Percentiles rank a stretch among this genome's conserved stretches.
Evolutionary conservation across 352 stramenopile species (phyloP).

Genomic region (Globisporangium perplexum): DNA sequence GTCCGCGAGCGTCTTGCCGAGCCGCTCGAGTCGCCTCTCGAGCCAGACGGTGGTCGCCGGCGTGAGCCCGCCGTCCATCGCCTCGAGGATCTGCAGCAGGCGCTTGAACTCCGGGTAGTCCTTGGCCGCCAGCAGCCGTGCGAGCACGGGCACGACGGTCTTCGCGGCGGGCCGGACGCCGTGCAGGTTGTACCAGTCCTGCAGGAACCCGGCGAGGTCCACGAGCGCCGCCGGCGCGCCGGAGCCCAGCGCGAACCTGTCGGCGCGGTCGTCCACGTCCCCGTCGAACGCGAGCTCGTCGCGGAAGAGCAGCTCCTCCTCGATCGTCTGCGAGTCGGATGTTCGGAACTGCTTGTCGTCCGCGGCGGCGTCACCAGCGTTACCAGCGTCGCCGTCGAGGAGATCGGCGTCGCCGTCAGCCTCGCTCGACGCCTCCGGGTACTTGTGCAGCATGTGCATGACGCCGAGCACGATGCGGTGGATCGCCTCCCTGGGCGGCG

Average conservation of each 20-base stretch:
- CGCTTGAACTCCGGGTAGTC: slow-evolving; percentile 60
- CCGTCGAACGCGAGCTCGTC: slow-evolving; percentile 33
- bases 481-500: slow-evolving; percentile 59
- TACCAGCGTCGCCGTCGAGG: background rate
- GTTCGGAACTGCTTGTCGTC: slow-evolving; percentile 20
- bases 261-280: slow-evolving; percentile 22
- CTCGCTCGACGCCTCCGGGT: slow-evolving; percentile 7
- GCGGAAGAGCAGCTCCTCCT: slow-evolving; percentile 33
- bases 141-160: slow-evolving; percentile 69
- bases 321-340: slow-evolving; percentile 40
- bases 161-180: slow-evolving; percentile 58
- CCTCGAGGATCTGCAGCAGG: slow-evolving; percentile 69
- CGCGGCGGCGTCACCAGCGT: slow-evolving; percentile 11
- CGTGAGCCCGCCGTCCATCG: slow-evolving; percentile 64
- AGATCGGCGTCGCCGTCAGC: background rate
- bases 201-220: slow-evolving; percentile 70
- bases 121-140: slow-evolving; percentile 38
- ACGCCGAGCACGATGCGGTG: slow-evolving; percentile 64
- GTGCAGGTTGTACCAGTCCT: slow-evolving; percentile 85
- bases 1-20: slow-evolving; percentile 57
- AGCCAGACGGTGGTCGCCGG: slow-evolving; percentile 68
- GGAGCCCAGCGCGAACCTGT: slow-evolving; percentile 22
- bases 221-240: slow-evolving; percentile 39
- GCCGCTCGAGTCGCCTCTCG: slow-evolving; percentile 47
- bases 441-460: slow-evolving; percentile 32